A percentile compares a stretch with the other conserved stretches of the same genome.
These are phyloP conservation scores for Amaranthus tricolor DNA, from an alignment of 179 eudicot species.

Conservation along the genomic window DNA sequence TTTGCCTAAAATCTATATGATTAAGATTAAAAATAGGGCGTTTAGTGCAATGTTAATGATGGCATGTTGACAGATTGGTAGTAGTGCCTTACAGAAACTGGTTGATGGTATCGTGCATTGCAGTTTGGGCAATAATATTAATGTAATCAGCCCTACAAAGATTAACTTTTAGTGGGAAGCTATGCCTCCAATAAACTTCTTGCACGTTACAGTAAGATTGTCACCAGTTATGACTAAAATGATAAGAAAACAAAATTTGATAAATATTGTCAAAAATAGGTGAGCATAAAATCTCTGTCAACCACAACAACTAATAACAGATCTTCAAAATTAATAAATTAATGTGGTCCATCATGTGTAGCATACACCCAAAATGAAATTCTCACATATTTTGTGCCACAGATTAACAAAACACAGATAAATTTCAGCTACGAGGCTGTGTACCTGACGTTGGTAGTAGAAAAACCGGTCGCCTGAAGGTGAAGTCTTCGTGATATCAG, in stretches of 20 bases:
- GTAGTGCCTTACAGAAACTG: no score
- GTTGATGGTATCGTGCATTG: no score
- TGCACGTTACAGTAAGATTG: no score
- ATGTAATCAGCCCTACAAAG: no score
- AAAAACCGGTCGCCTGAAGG: conserved; percentile 60
- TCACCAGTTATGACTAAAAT: no score
- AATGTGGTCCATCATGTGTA: conserved; percentile 3
- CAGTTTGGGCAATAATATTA: no score
- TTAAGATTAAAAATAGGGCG: no score
- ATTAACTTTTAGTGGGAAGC: no score
- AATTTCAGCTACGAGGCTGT: not conserved
- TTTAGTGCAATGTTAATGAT: no score
- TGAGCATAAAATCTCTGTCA: not conserved
- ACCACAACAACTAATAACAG: conserved; percentile 8
- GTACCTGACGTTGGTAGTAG: conserved; percentile 21
- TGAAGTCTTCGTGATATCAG: conserved; percentile 6
- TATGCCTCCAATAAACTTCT: no score
- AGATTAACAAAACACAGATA: not conserved
- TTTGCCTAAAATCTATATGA: no score
- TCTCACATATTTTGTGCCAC: not conserved
- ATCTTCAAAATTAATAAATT: not conserved
- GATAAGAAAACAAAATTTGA: not conserved
- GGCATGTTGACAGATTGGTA: no score
- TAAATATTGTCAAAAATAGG: not conserved
- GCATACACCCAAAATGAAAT: not conserved